A percentile compares a stretch with the other conserved stretches of the same genome.
These are phyloP conservation scores for Cystobasidium onofrii DNA, from an alignment of 768 basidiomycete species.

Conservation along the genomic window DNA sequence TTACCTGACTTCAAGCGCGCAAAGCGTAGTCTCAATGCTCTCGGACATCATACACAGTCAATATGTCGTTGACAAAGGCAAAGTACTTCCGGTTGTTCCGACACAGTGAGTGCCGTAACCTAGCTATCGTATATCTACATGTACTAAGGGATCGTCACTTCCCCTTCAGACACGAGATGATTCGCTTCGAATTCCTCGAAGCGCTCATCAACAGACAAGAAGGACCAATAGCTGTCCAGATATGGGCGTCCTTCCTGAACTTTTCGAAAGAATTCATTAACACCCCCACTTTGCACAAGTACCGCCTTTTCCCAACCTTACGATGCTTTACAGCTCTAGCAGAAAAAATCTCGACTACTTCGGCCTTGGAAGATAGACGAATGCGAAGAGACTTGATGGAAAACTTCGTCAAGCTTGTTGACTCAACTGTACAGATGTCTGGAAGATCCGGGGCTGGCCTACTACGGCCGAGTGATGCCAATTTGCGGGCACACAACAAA, in stretches of 20 bases:
- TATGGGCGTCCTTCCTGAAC: constrained; percentile 72
- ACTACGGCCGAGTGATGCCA: constrained; percentile 9
- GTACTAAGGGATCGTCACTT: background rate
- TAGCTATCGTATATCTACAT: too few relatives aligned
- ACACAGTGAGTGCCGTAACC: constrained; percentile 25
- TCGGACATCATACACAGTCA: constrained; percentile 62
- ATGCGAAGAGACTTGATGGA: constrained; percentile 89
- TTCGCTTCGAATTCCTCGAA: constrained; percentile 78
- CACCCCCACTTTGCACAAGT: constrained; percentile 48
- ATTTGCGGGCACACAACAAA: background rate
- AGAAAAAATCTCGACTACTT: constrained; percentile 77
- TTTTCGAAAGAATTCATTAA: constrained; percentile 69
- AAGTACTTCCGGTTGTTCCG: background rate
- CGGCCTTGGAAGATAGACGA: constrained; percentile 79
- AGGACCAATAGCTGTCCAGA: constrained; percentile 82
- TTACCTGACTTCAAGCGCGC: constrained; percentile 70
- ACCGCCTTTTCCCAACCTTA: constrained; percentile 63
- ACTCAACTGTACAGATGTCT: constrained; percentile 64
- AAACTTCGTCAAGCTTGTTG: constrained; percentile 72
- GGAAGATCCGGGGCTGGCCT: constrained; percentile 53
- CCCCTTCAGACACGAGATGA: constrained; percentile 56
- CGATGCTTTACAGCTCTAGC: constrained; percentile 72
- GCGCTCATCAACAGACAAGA: constrained; percentile 74
- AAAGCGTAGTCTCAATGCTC: constrained; percentile 75
- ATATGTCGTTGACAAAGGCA: constrained; percentile 6